Conservation (phyloP, 768 basidiomycete genomes). For the Lactarius evosmus region DNA sequence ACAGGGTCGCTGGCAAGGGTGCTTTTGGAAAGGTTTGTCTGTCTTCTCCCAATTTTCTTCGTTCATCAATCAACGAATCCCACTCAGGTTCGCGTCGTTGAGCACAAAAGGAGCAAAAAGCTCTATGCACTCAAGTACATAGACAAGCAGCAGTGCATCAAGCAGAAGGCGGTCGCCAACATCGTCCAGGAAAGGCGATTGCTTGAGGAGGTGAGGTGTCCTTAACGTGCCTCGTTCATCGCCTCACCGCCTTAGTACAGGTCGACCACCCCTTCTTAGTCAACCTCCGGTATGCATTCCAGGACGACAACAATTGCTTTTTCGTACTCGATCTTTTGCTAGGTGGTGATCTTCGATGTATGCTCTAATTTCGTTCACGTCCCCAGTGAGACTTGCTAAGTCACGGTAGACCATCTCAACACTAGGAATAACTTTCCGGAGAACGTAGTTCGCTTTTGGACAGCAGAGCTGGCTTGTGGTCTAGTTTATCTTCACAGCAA, state of each 20-base stretch:
- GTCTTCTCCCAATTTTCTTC: neutral
- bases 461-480: conserved; percentile 81
- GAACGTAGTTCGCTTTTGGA: conserved; percentile 78
- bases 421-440: conserved; percentile 65
- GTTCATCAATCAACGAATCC: neutral
- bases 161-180: conserved; percentile 49
- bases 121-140: conserved; percentile 57
- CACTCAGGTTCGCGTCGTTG: conserved; percentile 51
- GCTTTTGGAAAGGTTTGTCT: conserved; percentile 91
- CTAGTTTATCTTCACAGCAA: conserved; percentile 88
- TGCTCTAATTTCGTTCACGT: conserved; percentile 33
- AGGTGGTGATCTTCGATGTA: conserved; percentile 90
- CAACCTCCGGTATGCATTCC: conserved; percentile 92
- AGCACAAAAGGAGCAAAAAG: conserved; percentile 51
- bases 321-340: conserved; percentile 97
- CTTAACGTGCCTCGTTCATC: neutral
- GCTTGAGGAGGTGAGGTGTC: conserved; percentile 45
- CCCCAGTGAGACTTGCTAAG: conserved; percentile 8
- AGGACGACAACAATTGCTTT: conserved; percentile 97
- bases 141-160: conserved; percentile 51
- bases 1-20: conserved; percentile 93
- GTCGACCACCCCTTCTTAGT: conserved; percentile 89
- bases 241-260: conserved; percentile 37
- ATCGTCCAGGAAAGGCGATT: conserved; percentile 52
- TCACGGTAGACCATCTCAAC: conserved; percentile 74